phyloP scores from a whole-genome alignment of 495 filamentous ascomycete genomes.

The Penicillium pulvis region DNA sequence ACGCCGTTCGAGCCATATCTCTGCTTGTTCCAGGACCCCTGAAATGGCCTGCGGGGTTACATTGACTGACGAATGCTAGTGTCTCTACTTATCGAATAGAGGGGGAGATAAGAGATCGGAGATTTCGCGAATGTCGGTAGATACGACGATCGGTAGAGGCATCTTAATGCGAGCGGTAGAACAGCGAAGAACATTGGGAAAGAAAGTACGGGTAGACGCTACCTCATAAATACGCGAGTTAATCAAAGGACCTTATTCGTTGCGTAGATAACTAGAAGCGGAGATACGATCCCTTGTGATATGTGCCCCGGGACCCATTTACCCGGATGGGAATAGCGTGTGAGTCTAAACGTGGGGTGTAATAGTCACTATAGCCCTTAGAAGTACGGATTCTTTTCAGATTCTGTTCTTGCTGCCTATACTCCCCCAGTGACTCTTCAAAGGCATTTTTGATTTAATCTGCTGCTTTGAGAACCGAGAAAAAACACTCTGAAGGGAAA shows the following conservation, averaged over 20 bases:
- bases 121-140: neutral
- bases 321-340: conserved; percentile 10
- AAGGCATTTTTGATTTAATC: neutral
- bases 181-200: neutral
- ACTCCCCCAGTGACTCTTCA: neutral
- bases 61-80: no score
- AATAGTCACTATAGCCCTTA: neutral
- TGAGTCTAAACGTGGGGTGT: conserved; percentile 2
- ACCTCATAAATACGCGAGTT: neutral
- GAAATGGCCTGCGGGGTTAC: no score
- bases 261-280: conserved; percentile 4
- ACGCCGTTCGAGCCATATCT: no score
- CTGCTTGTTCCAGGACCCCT: no score
- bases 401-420: neutral
- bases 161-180: neutral
- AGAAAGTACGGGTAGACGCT: neutral
- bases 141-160: neutral
- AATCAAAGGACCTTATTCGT: neutral
- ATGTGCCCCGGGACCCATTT: conserved; percentile 9
- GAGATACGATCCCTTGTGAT: conserved; percentile 12
- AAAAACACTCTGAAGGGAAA: no score
- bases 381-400: neutral
- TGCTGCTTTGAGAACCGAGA: neutral
- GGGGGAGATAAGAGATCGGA: neutral
- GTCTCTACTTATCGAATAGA: neutral